A percentile compares a stretch with the other conserved stretches of the same genome.
Conservation (phyloP, 75 land plant genomes). For the Azolla pinnata region DNA sequence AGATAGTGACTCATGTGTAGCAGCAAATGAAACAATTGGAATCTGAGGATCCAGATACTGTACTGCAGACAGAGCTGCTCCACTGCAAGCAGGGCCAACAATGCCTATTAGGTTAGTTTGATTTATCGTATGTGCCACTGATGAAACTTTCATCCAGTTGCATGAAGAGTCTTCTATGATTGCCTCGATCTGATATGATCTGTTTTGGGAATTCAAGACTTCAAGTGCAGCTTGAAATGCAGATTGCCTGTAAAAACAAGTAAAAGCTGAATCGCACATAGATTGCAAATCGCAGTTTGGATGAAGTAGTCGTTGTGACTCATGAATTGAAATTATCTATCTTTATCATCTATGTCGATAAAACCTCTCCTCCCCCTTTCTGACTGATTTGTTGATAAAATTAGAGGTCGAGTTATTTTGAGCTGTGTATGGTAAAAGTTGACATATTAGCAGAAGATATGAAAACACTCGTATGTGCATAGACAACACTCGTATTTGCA, state of each 20-base stretch:
- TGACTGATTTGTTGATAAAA: no score
- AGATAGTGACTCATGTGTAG: slow-evolving; percentile 22
- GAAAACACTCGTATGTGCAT: no score
- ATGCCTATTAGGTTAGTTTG: slow-evolving; percentile 14
- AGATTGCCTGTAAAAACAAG: slow-evolving; percentile 20
- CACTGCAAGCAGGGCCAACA: slow-evolving; percentile 34
- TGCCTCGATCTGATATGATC: slow-evolving; percentile 5
- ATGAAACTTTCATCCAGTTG: slow-evolving; percentile 10
- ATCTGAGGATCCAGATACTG: slow-evolving; percentile 8
- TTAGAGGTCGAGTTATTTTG: no score
- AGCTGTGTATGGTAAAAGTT: no score
- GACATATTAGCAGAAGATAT: no score
- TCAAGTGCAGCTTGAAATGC: slow-evolving; percentile 27
- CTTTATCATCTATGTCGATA: no score
- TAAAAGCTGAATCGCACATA: no score
- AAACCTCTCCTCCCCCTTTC: no score
- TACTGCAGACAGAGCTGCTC: slow-evolving; percentile 24
- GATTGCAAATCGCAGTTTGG: no score
- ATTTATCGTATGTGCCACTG: not conserved
- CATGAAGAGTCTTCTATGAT: slow-evolving; percentile 10
- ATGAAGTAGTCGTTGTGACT: no score
- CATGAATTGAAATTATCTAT: no score
- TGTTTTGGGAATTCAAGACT: slow-evolving; percentile 20
- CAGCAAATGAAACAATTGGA: slow-evolving; percentile 30
- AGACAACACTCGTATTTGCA: no score